These are phyloP conservation scores for Phytopythium oedochilum DNA, from an alignment of 352 stramenopile genomes.

Conservation along the genomic window DNA sequence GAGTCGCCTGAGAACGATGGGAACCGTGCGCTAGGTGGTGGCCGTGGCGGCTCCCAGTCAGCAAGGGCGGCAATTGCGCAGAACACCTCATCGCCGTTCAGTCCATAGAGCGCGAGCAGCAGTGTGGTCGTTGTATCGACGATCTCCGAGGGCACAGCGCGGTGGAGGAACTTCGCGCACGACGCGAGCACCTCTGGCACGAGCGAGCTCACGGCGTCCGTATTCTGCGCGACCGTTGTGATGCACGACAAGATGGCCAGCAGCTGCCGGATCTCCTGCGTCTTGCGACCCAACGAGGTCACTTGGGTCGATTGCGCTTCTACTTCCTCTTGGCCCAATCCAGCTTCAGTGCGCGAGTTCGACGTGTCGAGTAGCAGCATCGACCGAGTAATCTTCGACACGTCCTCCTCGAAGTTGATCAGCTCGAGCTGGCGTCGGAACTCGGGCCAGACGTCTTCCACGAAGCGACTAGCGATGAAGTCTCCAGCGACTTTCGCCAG, in stretches of 20 bases:
- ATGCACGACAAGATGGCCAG: constrained; percentile 57
- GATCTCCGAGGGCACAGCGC: constrained; percentile 24
- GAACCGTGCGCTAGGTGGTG: constrained; percentile 40
- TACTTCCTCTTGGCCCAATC: background rate
- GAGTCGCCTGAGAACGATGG: constrained; percentile 19
- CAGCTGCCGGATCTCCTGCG: constrained; percentile 52
- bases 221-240: constrained; percentile 34
- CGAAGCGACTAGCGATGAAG: constrained; percentile 78
- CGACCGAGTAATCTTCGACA: constrained; percentile 43
- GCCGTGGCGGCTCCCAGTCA: constrained; percentile 39
- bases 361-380: constrained; percentile 50
- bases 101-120: constrained; percentile 32
- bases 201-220: constrained; percentile 40
- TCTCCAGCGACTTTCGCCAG: constrained; percentile 55
- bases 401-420: constrained; percentile 29
- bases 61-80: constrained; percentile 40
- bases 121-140: constrained; percentile 32
- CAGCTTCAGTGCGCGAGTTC: background rate
- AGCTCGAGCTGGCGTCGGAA: constrained; percentile 35
- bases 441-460: constrained; percentile 73
- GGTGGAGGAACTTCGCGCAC: constrained; percentile 45
- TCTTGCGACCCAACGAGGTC: constrained; percentile 20
- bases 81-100: constrained; percentile 79
- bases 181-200: constrained; percentile 47
- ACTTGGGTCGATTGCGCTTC: background rate